Base-by-base conservation (phyloP, 257 asterid genomes). In the Oldenlandia corymbosa region DNA sequence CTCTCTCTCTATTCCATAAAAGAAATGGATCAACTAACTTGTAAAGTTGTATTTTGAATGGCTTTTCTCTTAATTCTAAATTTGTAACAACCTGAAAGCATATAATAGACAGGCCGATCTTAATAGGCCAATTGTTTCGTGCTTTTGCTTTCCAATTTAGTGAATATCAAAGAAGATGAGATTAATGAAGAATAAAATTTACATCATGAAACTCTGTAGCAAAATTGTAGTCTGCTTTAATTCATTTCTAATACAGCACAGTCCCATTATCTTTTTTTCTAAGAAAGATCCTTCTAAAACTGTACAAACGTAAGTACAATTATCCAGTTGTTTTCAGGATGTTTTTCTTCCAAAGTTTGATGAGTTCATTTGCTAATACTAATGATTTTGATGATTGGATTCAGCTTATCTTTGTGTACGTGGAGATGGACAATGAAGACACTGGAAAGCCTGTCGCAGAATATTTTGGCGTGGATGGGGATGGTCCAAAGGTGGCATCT, bases 371-470 rank as follows among this genome's bases (percentile, higher is more conserved):
- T 60, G 52, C 71, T 32, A 43, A 50, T 57, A 64, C 24, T 55
- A 48, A 64, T 58, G 75, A 24, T 67, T 56, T 24, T 63, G 39
- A 43, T 52, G 30, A 54, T 51, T 64, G 51, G 61, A 51, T 81
- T 84, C 85, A 90, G 97, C 85, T 93, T 69, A 37, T 87, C 62
- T 93, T 87, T 64, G 90, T 93, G 16, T 65, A 76, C 51, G 88
- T 90, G 80, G 83, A 85, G 68, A 54, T 78, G 76, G 94, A 82
- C 78, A 77, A 90, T 75, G 92, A 90, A 53, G 97, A 87, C 68
- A 84, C 73, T 47, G 99, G 97, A 72, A 84, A 67, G 77, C 96
- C 97, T 2, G 96, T 93, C 43, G 94, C 97, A 31, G 84, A 87
- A 63, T 90, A 81, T 75, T 90, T 90, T 78, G 95, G 99, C 60